Evolutionary conservation across 202 grass and related monocot species (phyloP), one percentile per base, ranked within the genome.

Genomic region (Sporobolus alterniflorus): DNA sequence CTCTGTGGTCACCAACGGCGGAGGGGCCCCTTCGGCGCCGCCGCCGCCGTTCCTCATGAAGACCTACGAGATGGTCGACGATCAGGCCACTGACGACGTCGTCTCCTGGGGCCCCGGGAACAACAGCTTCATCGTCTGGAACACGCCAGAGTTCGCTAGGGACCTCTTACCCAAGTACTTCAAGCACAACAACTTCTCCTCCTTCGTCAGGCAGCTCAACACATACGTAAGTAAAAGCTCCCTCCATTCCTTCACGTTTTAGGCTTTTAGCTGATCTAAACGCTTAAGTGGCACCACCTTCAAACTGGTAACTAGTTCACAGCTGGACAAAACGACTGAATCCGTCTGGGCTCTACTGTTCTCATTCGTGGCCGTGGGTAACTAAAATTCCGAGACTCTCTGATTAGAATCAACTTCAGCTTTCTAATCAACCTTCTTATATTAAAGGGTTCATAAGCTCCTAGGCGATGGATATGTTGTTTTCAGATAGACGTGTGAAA

Each of bases 121-220:
- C 74, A 97, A 97, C 88, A 97, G 92, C 90, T 94, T 97, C 80
- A 69, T 97, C 71, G 95, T 97, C 3, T 94, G 95, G 95, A 91
- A 92, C 49, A 87, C 92, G 40, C 90, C 95, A 31, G 92, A 94
- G 85, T 97, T 97, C 86, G 95, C 95, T 1, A 70, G 95, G 34
- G 92, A 97, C 89, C 92, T 97, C 51, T 89, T 97, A 31, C 95
- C 95, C 51, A 97, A 97, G 74, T 97, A 97, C 89, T 97, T 98
- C 92, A 98, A 94, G 83, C 95, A 97, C 84, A 94, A 76, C 76
- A 98, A 98, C 81, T 98, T 98, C 88, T 98, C 95, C 3, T 94
- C 89, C 69, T 98, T 98, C 82, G 95, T 98, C 57, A 74, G 95
- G 30, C 92, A 98, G 81, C 95, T 98, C 78, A 98, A 98, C 86